Evolutionary conservation across 768 basidiomycete species (phyloP), one percentile per base, ranked within the genome.

Genomic region (Cystoderma amianthinum): DNA sequence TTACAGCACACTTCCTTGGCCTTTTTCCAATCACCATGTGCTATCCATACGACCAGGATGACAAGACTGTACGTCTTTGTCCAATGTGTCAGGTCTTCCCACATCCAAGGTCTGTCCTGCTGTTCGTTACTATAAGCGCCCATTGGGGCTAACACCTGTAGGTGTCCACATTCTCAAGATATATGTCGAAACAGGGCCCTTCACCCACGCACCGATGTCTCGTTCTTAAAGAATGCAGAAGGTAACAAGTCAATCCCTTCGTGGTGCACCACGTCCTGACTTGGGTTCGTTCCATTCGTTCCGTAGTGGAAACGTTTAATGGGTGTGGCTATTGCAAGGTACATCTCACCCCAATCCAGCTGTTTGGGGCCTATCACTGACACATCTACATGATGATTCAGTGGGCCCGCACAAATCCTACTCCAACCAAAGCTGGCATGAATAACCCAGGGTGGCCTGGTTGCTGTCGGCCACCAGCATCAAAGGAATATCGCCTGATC

Each of bases 271-370:
- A 35, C 13, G 34, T 23, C 20, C 43, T 51, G 48, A 41, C 44
- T 15, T 43, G 39, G 32, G n/a, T n/a, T n/a, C 45, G 40, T 46
- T 44, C 47, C 44, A 32, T 40, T 47, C 42, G 28, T 45, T 33
- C 44, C 49, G 33, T 56, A 87, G 85, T 90, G 50, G 78, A 83
- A 55, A 77, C 78, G 24, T 89, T 89, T 69, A 87, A 84, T 52
- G 85, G 86, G 37, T 91, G 88, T 58, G 89, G 89, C 17, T 92
- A 78, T 61, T 92, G 89, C 82, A 92, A 90, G 80, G 88, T 89
- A 45, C 32, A 61, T 58, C 21, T n/a, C n/a, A n/a, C 38, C 22
- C 30, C 13, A 20, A 30, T 30, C 10, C 9, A 9, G 28, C 28
- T 30, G 28, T n/a, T n/a, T n/a, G n/a, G n/a, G n/a, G 28, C 25